A percentile compares a stretch with the other conserved stretches of the same genome.
phyloP scores from a whole-genome alignment of 2,329 filamentous ascomycete genomes.

The Colletotrichum sp. region DNA sequence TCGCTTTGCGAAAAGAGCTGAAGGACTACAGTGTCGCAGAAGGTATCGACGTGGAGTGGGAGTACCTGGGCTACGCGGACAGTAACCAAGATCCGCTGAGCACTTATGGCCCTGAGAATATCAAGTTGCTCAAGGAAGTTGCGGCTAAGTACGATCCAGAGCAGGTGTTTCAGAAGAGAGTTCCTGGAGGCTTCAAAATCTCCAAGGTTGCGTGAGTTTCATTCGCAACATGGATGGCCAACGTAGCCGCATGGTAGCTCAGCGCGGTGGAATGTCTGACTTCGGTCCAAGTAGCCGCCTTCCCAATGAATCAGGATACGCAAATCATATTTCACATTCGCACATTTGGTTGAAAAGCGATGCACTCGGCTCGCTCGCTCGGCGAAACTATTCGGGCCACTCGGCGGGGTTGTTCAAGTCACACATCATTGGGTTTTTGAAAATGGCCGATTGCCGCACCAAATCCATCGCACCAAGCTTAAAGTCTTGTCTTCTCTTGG shows the following conservation, averaged over 20 bases:
- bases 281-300: not conserved
- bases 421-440: not conserved
- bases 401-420: not conserved
- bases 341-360: not conserved
- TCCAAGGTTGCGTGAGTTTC: not conserved
- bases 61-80: constrained; percentile 43
- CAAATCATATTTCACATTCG: not conserved
- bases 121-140: constrained; percentile 30
- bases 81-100: constrained; percentile 36
- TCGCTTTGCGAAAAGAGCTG: not conserved
- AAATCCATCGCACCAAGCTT: not conserved
- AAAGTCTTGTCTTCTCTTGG: not conserved
- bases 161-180: constrained; percentile 33
- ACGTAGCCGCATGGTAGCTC: not conserved
- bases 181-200: constrained; percentile 24
- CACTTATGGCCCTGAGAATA: constrained; percentile 38
- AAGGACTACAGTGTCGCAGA: not conserved
- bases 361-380: not conserved
- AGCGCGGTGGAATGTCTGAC: not conserved
- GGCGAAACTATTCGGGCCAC: not conserved
- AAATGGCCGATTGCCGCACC: not conserved
- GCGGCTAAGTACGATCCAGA: constrained; percentile 35
- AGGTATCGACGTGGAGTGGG: not conserved
- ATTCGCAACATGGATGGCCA: not conserved
- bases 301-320: not conserved